These are phyloP conservation scores for Chytriomyces hyalinus DNA, from an alignment of 192 early-diverging fungal species.

Conservation along the genomic window DNA sequence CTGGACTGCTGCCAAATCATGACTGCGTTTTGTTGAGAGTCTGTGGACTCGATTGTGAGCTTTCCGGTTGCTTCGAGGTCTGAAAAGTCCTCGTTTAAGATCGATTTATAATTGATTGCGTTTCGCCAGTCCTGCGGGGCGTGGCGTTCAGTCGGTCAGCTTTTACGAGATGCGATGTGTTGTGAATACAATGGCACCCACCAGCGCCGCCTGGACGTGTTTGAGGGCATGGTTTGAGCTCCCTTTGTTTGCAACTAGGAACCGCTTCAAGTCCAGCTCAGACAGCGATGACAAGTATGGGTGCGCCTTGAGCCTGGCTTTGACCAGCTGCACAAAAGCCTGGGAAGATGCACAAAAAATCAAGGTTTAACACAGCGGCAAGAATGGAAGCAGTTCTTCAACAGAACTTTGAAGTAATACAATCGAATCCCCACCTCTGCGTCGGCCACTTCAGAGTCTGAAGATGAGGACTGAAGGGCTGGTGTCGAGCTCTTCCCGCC, in stretches of 20 bases:
- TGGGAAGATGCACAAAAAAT: background rate
- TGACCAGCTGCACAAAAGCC: constrained; percentile 9
- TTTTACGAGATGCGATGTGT: background rate
- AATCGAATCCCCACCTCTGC: background rate
- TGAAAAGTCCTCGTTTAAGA: constrained; percentile 40
- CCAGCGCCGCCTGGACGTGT: constrained; percentile 27
- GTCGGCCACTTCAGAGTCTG: background rate
- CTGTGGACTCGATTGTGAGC: constrained; percentile 26
- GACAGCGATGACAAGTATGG: constrained; percentile 10
- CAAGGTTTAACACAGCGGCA: background rate
- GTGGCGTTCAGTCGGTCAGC: background rate
- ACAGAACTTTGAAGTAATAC: background rate
- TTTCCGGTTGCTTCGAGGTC: constrained; percentile 39
- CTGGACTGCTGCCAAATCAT: constrained; percentile 29
- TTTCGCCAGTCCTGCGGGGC: constrained; percentile 29
- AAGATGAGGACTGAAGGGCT: background rate
- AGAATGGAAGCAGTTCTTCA: background rate
- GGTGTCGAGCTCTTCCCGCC: background rate
- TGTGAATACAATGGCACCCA: background rate
- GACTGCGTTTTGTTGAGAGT: constrained; percentile 30
- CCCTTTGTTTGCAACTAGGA: constrained; percentile 21
- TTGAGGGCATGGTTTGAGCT: constrained; percentile 24
- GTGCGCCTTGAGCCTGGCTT: constrained; percentile 22
- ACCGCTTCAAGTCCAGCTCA: constrained; percentile 19
- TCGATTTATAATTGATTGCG: constrained; percentile 16